Evolutionary conservation across 1,139 yeast genomes (phyloP).

Genomic region (Taphrina confusa): DNA sequence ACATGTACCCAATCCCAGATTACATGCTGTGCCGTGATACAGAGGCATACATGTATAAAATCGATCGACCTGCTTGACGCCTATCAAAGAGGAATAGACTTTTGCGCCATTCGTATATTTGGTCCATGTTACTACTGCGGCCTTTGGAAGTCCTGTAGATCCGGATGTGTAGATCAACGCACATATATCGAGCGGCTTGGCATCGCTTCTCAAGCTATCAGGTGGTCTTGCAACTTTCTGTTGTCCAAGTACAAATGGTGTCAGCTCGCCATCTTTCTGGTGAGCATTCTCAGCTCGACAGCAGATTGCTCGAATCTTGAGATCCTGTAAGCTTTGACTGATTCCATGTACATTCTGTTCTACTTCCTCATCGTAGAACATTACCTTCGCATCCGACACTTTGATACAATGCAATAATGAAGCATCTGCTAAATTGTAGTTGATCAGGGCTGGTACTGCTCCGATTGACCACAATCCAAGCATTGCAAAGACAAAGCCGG

Average conservation of each 20-base stretch:
- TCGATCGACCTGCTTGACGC: slow-evolving; percentile 57
- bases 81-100: slow-evolving; percentile 70
- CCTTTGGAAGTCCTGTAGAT: slow-evolving; percentile 91
- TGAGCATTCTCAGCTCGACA: background rate
- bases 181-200: slow-evolving; percentile 54
- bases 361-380: slow-evolving; percentile 76
- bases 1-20: slow-evolving; percentile 56
- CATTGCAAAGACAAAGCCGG: slow-evolving; percentile 17
- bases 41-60: slow-evolving; percentile 93
- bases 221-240: slow-evolving; percentile 41
- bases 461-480: slow-evolving; percentile 26
- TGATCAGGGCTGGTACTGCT: slow-evolving; percentile 21
- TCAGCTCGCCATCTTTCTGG: background rate
- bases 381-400: slow-evolving; percentile 63
- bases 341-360: slow-evolving; percentile 57
- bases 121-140: slow-evolving; percentile 92
- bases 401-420: slow-evolving; percentile 80
- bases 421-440: slow-evolving; percentile 64
- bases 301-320: slow-evolving; percentile 3
- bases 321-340: slow-evolving; percentile 51
- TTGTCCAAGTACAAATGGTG: background rate
- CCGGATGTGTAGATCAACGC: slow-evolving; percentile 88
- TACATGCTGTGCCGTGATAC: slow-evolving; percentile 83
- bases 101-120: slow-evolving; percentile 67
- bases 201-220: slow-evolving; percentile 42